phyloP scores from a whole-genome alignment of 1,284 basidiomycete genomes.

The Cutaneotrichosporon cyanovorans region DNA sequence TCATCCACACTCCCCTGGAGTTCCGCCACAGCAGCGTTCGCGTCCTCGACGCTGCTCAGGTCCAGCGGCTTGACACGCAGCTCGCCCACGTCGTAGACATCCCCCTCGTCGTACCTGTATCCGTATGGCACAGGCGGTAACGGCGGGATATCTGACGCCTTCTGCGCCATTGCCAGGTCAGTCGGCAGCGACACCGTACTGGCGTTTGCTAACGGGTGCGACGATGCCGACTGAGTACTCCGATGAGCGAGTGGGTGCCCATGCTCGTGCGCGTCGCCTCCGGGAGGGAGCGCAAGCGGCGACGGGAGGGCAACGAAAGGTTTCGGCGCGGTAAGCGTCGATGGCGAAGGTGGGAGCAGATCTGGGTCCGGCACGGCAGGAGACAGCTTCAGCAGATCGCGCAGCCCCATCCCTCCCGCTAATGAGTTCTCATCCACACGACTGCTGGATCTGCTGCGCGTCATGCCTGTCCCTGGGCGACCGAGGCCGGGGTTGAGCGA shows the following conservation, averaged over 20 bases:
- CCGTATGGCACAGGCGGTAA: neutral
- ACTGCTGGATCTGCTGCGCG: conserved; percentile 34
- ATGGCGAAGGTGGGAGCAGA: conserved; percentile 68
- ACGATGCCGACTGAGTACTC: neutral
- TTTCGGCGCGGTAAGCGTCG: conserved; percentile 42
- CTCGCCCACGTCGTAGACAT: too few relatives aligned
- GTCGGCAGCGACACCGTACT: neutral
- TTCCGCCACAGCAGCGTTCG: conserved; percentile 51
- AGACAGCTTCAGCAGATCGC: conserved; percentile 42
- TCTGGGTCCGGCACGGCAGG: conserved; percentile 48
- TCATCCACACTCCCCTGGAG: conserved; percentile 70
- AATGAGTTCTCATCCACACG: conserved; percentile 24
- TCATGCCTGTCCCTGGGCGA: conserved; percentile 22
- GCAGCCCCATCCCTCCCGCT: conserved; percentile 24
- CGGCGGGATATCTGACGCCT: neutral
- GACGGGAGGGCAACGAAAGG: conserved; percentile 49
- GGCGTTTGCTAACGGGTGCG: neutral
- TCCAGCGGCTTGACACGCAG: conserved; percentile 7
- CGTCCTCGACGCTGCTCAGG: conserved; percentile 6
- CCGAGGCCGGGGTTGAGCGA: conserved; percentile 20
- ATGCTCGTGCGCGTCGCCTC: neutral
- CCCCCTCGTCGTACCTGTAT: too few relatives aligned
- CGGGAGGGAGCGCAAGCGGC: conserved; percentile 28
- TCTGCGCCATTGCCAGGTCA: neutral
- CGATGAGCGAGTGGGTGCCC: neutral